phyloP scores from a whole-genome alignment of 306 rosid species.

The Begonia fuchsioides region DNA sequence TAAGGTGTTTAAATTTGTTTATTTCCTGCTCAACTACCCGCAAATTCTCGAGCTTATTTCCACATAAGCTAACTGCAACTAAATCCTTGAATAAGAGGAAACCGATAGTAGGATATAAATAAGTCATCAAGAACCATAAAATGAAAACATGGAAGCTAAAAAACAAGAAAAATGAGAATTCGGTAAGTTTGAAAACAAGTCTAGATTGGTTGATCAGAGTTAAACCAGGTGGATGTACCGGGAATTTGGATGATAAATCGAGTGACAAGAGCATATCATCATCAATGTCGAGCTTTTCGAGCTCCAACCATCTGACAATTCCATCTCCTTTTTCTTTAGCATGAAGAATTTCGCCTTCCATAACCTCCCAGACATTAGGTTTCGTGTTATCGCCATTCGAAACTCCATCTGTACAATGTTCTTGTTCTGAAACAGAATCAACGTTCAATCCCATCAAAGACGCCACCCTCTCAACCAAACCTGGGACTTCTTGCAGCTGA shows the following conservation, averaged over 20 bases:
- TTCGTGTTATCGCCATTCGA: conserved; percentile 12
- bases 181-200: no score
- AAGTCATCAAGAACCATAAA: background rate
- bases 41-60: conserved; percentile 43
- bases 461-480: conserved; percentile 83
- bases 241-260: conserved; percentile 42
- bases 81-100: conserved; percentile 37
- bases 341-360: conserved; percentile 39
- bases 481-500: conserved; percentile 66
- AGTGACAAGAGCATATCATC: conserved; percentile 50
- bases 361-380: conserved; percentile 19
- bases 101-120: background rate
- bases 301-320: conserved; percentile 72
- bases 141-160: no score
- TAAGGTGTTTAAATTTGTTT: conserved; percentile 45
- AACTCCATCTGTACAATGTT: conserved; percentile 7
- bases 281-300: conserved; percentile 62
- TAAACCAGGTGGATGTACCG: conserved; percentile 20
- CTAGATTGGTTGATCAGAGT: background rate
- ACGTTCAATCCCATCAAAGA: conserved; percentile 69
- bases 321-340: conserved; percentile 35
- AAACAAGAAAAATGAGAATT: no score
- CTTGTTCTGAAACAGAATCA: conserved; percentile 33
- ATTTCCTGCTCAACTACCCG: conserved; percentile 52
- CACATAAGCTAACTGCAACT: conserved; percentile 66